A percentile compares a stretch with the other conserved stretches of the same genome.
These are phyloP conservation scores for Yamadazyma atlantica DNA, from an alignment of 1,139 yeast species.

Conservation along the genomic window DNA sequence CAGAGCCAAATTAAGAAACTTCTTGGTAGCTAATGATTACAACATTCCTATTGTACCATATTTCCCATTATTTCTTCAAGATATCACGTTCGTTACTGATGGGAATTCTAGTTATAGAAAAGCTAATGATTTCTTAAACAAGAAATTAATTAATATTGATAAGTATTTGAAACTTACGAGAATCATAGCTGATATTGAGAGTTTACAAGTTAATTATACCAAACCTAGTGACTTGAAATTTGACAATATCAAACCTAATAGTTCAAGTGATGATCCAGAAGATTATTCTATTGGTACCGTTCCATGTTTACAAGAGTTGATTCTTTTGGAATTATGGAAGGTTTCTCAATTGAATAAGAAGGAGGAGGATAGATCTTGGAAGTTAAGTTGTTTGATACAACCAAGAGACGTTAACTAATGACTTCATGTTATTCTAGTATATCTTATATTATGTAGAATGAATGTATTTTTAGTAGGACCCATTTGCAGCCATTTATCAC, in stretches of 20 bases:
- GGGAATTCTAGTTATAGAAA: constrained; percentile 75
- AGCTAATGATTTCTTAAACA: constrained; percentile 57
- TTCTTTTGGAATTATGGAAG: constrained; percentile 69
- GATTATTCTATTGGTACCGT: constrained; percentile 41
- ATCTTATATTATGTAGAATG: neutral
- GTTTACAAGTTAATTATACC: constrained; percentile 65
- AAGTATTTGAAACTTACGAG: constrained; percentile 74
- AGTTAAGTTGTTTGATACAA: constrained; percentile 59
- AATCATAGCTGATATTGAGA: constrained; percentile 75
- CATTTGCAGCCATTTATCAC: neutral
- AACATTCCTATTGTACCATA: constrained; percentile 81
- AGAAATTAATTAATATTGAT: constrained; percentile 74
- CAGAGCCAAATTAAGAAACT: constrained; percentile 63
- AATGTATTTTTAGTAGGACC: neutral
- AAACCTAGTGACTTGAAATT: constrained; percentile 7
- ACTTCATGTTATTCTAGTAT: neutral
- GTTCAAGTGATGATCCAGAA: constrained; percentile 13
- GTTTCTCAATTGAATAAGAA: constrained; percentile 57
- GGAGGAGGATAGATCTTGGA: constrained; percentile 72
- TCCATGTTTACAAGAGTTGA: constrained; percentile 59
- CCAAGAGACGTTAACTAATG: constrained; percentile 32
- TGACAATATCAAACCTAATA: constrained; percentile 10
- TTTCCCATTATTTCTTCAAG: constrained; percentile 80
- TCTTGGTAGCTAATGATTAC: constrained; percentile 52
- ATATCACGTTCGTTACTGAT: constrained; percentile 82